Conservation (phyloP, 768 basidiomycete genomes). For the Gautieria morchelliformis region DNA sequence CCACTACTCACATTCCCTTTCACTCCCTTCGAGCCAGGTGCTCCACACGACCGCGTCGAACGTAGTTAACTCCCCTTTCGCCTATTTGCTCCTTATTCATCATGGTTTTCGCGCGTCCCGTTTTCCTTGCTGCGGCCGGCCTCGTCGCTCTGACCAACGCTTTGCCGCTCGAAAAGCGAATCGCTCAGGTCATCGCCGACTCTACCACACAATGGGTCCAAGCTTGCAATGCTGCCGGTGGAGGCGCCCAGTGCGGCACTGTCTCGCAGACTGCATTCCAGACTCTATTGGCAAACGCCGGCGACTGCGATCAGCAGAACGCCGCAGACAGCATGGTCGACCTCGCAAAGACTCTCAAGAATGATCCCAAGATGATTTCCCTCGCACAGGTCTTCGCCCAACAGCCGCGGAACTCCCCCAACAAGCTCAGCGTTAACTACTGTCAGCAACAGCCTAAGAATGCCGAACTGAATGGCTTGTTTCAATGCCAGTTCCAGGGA, state of each 20-base stretch:
- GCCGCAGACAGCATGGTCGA: constrained; percentile 45
- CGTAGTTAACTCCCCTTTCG: constrained; percentile 24
- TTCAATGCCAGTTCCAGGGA: constrained; percentile 50
- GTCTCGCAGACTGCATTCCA: constrained; percentile 44
- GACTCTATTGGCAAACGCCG: constrained; percentile 50
- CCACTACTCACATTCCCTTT: background rate
- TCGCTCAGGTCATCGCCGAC: constrained; percentile 33
- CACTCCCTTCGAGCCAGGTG: background rate
- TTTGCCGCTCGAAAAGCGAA: constrained; percentile 36
- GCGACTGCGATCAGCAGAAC: constrained; percentile 47
- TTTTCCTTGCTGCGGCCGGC: constrained; percentile 22
- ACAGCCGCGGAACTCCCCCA: constrained; percentile 47
- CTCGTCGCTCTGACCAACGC: constrained; percentile 22
- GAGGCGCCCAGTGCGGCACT: constrained; percentile 47
- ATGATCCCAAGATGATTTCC: constrained; percentile 36
- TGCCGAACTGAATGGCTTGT: constrained; percentile 41
- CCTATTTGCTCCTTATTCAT: background rate
- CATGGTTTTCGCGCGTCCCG: background rate
- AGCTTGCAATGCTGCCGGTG: constrained; percentile 44
- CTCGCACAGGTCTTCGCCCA: constrained; percentile 45
- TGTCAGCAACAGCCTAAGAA: constrained; percentile 47
- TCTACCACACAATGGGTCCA: constrained; percentile 35
- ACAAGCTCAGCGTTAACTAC: constrained; percentile 37
- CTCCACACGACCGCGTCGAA: constrained; percentile 2
- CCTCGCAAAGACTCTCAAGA: constrained; percentile 34